Evolutionary conservation across 2,329 filamentous ascomycete genomes (phyloP), one percentile per base, ranked within the genome.

Genomic region (Stachybotrys echinatus): DNA sequence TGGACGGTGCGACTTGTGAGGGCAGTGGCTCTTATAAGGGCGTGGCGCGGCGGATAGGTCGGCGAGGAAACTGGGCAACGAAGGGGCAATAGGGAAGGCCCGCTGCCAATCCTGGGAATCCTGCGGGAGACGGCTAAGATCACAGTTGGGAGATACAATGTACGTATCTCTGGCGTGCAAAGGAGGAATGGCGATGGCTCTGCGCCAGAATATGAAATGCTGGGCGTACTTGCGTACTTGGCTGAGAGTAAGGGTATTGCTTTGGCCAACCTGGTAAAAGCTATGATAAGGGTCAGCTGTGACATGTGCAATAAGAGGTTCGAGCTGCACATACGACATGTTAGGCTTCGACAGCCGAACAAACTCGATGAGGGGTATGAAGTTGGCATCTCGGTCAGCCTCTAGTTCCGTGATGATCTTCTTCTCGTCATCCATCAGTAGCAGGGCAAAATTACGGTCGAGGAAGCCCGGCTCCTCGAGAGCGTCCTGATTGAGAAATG

Each of bases 191-290:
- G 92, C 87, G 52, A 95, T 88, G 44, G 92, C 94, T 50, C 92
- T 87, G 21, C 94, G 85, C 92, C 92, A 97, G 71, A 95, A 95
- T 53, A 97, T 91, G 54, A 99, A 86, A 71, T 97, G 94, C 51
- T 89, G 88, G 10, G 92, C 91, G 54, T 95, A 88, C 58, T 89
- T 86, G 55, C 92, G 87, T 54, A 97, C 87, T 58, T 95, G 89
- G 27, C 83, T 78, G 2, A 94, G 77, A 4, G 87, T 84, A 48
- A 97, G 85, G 19, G 85, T 80, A 47, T 87, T 83, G 56, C 79
- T 81, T 56, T 85, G 80, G 17, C 85, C 83, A 48, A 90, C 81
- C 64, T 92, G 88, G 49, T 83, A 72, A 63, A 87, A 84, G 43
- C 74, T 76, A 14, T 14, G 27, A 14, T 14, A 34, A 14, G 53